Percentiles rank a stretch among this genome's conserved stretches.
Conservation (phyloP, 2,329 filamentous ascomycete genomes). For the Aspergillus tamarii region DNA sequence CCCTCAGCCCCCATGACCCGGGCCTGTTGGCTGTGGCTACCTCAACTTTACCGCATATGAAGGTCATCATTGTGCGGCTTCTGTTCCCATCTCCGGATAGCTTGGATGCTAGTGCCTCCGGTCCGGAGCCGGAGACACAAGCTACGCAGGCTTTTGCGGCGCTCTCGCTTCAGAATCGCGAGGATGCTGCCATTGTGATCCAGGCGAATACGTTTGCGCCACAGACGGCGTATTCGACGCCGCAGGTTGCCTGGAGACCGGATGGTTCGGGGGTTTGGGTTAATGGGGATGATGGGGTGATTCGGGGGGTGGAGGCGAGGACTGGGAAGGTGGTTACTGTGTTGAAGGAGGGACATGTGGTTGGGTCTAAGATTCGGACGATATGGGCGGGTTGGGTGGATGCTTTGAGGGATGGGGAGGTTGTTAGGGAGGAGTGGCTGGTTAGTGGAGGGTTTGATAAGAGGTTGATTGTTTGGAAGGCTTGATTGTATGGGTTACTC, state of each 20-base stretch:
- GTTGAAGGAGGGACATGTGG: slow-evolving; percentile 57
- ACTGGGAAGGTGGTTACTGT: slow-evolving; percentile 60
- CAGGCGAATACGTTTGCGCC: slow-evolving; percentile 64
- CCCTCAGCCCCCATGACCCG: slow-evolving; percentile 58
- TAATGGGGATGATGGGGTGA: slow-evolving; percentile 65
- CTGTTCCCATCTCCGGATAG: slow-evolving; percentile 50
- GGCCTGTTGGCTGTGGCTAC: slow-evolving; percentile 62
- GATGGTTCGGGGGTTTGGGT: slow-evolving; percentile 66
- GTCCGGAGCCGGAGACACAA: slow-evolving; percentile 44
- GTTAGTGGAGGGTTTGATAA: slow-evolving; percentile 69
- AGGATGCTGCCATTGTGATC: slow-evolving; percentile 63
- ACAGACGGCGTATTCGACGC: slow-evolving; percentile 67
- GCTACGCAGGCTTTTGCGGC: slow-evolving; percentile 56
- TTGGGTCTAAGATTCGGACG: slow-evolving; percentile 61
- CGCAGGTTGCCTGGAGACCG: slow-evolving; percentile 63
- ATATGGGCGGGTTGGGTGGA: slow-evolving; percentile 57
- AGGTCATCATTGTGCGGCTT: slow-evolving; percentile 62
- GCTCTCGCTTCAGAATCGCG: slow-evolving; percentile 57
- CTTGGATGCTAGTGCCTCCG: slow-evolving; percentile 19
- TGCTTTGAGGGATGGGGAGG: slow-evolving; percentile 24
- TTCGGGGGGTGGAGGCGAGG: slow-evolving; percentile 62
- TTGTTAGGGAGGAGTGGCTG: slow-evolving; percentile 54
- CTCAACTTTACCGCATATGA: slow-evolving; percentile 64
- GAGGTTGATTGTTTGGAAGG: slow-evolving; percentile 60
- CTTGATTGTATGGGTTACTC: slow-evolving; percentile 5